phyloP scores from a whole-genome alignment of 1,139 yeast species.

The Ashbya aceris region DNA sequence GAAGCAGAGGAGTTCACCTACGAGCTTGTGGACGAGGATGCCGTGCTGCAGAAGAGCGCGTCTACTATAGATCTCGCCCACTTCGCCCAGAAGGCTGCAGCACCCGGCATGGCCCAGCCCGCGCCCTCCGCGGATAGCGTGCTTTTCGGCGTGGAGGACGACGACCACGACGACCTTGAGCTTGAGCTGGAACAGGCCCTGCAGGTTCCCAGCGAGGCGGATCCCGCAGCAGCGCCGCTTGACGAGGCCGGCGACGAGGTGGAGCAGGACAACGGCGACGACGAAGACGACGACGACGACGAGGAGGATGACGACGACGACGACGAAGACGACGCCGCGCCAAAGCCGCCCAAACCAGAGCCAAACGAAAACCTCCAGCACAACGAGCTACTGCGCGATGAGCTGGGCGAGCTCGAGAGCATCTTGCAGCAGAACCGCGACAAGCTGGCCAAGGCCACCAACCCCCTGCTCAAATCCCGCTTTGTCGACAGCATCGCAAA shows the following conservation, averaged over 20 bases:
- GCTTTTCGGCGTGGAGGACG: constrained; percentile 9
- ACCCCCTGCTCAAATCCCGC: constrained; percentile 82
- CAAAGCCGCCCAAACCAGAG: constrained; percentile 26
- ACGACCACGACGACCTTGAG: constrained; percentile 33
- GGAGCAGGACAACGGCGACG: constrained; percentile 34
- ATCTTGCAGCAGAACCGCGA: constrained; percentile 70
- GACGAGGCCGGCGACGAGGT: constrained; percentile 31
- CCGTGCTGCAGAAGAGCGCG: constrained; percentile 16
- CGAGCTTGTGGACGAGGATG: constrained; percentile 55
- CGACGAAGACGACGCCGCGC: constrained; percentile 38
- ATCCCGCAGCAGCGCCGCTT: constrained; percentile 25
- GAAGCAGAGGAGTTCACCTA: constrained; percentile 77
- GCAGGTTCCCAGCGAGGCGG: constrained; percentile 28
- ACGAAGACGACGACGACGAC: constrained; percentile 35
- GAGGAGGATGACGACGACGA: constrained; percentile 45
- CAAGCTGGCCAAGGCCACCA: constrained; percentile 69
- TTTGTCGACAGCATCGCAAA: constrained; percentile 74
- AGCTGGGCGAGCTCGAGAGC: constrained; percentile 69
- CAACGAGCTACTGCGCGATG: constrained; percentile 72
- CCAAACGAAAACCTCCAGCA: constrained; percentile 45
- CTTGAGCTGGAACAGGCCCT: constrained; percentile 34
- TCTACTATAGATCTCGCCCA: constrained; percentile 11
- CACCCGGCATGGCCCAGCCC: not conserved
- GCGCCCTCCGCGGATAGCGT: constrained; percentile 12
- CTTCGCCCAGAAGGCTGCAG: constrained; percentile 1